These are phyloP conservation scores for Coccomyxa subellipsoidea DNA, from an alignment of 163 green algal genomes.

Conservation along the genomic window DNA sequence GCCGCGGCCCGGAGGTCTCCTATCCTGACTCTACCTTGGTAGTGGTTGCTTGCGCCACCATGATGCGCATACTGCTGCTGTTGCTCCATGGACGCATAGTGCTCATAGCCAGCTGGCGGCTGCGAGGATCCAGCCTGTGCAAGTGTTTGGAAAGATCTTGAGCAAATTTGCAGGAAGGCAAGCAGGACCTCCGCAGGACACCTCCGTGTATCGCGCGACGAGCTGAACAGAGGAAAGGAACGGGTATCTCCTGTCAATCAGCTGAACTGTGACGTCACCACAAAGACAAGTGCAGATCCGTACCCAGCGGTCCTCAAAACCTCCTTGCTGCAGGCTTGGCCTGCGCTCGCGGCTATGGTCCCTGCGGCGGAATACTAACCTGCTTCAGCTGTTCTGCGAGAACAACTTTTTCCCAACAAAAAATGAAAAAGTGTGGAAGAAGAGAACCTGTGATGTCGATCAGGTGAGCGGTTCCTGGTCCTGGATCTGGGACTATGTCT, in stretches of 20 bases:
- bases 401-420: too few relatives aligned
- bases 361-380: too few relatives aligned
- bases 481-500: not conserved
- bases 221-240: too few relatives aligned
- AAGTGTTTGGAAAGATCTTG: not conserved
- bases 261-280: too few relatives aligned
- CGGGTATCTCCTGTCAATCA: too few relatives aligned
- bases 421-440: not conserved
- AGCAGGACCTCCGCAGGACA: too few relatives aligned
- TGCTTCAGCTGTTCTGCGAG: too few relatives aligned
- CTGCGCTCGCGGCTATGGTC: not conserved
- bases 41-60: not conserved
- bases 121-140: not conserved
- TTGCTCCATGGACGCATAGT: not conserved
- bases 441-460: not conserved
- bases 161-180: too few relatives aligned
- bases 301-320: not conserved
- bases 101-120: not conserved
- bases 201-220: too few relatives aligned
- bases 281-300: not conserved
- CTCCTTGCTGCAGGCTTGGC: not conserved
- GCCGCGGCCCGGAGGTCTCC: not conserved
- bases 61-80: not conserved
- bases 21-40: not conserved
- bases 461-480: not conserved